Evolutionary conservation across 139 green algal species (phyloP).

Genomic region (Coelastrella sp.): DNA sequence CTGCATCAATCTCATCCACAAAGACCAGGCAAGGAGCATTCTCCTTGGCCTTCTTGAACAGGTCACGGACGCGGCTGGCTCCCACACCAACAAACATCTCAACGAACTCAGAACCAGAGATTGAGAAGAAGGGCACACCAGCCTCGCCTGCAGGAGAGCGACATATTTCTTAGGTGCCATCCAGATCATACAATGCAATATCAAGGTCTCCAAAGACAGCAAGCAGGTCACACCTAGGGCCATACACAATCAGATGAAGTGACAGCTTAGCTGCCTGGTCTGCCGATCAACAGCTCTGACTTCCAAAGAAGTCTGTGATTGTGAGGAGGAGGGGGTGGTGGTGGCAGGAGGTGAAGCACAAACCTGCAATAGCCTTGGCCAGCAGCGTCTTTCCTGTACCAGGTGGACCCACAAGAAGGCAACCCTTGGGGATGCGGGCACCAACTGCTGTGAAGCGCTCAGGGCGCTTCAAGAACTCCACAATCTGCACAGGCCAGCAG

Average conservation of each 20-base stretch:
- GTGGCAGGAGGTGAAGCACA: neutral
- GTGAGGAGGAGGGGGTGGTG: no score
- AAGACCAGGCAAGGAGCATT: slow-evolving; percentile 99
- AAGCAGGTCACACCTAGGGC: no score
- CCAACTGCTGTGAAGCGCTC: slow-evolving; percentile 94
- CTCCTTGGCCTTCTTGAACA: slow-evolving; percentile 97
- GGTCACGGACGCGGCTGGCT: slow-evolving; percentile 94
- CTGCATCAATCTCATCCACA: slow-evolving; percentile 99
- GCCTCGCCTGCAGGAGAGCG: slow-evolving; percentile 94
- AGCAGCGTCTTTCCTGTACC: slow-evolving; percentile 79
- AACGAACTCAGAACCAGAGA: slow-evolving; percentile 97
- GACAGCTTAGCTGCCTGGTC: no score
- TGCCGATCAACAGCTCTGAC: no score
- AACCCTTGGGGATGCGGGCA: slow-evolving; percentile 96
- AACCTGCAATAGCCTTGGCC: slow-evolving; percentile 83
- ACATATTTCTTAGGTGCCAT: neutral
- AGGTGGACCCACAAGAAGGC: slow-evolving; percentile 91
- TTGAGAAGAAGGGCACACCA: slow-evolving; percentile 98
- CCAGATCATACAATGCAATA: neutral
- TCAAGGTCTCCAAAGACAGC: no score
- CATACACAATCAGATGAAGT: no score
- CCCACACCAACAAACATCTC: slow-evolving; percentile 99
- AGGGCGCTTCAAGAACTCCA: slow-evolving; percentile 97
- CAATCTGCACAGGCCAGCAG: slow-evolving; percentile 73
- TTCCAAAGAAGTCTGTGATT: no score